phyloP scores from a whole-genome alignment of 2,329 filamentous ascomycete species.

The Aspergillus fijiensis region DNA sequence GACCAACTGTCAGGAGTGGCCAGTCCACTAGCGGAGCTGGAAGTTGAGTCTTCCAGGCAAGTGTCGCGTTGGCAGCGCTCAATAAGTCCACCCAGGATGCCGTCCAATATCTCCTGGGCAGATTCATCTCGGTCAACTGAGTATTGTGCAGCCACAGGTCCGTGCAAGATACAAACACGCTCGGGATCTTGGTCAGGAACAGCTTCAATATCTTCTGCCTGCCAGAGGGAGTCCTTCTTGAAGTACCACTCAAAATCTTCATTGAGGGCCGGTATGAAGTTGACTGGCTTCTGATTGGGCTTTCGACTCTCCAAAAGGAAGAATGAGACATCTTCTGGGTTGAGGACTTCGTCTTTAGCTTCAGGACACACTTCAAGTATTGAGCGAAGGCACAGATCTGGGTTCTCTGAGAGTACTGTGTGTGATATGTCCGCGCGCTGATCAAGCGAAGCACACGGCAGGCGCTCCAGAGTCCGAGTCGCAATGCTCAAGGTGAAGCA shows the following conservation, averaged over 20 bases:
- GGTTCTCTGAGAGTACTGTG: constrained; percentile 1
- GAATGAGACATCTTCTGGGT: constrained; percentile 92
- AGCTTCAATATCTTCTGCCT: constrained; percentile 91
- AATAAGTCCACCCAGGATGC: constrained; percentile 81
- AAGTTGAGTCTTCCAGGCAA: constrained; percentile 56
- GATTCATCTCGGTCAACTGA: constrained; percentile 84
- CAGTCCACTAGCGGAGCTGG: constrained; percentile 41
- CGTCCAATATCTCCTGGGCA: constrained; percentile 86
- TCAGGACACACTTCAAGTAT: constrained; percentile 62
- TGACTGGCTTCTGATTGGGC: constrained; percentile 86
- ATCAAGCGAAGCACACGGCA: constrained; percentile 58
- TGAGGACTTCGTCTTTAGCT: constrained; percentile 82
- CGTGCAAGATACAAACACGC: constrained; percentile 90
- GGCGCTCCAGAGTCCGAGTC: constrained; percentile 83
- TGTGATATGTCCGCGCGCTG: constrained; percentile 61
- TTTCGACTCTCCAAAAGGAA: constrained; percentile 87
- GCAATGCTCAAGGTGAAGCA: constrained; percentile 88
- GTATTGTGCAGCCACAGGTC: constrained; percentile 84
- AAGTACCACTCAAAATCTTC: constrained; percentile 98
- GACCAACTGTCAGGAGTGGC: constrained; percentile 53
- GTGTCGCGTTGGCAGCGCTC: constrained; percentile 70
- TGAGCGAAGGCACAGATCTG: constrained; percentile 9
- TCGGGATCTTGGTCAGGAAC: constrained; percentile 92
- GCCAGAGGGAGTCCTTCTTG: constrained; percentile 99
- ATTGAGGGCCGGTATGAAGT: constrained; percentile 86